Percentiles rank a stretch among this genome's conserved stretches.
Evolutionary conservation across 768 basidiomycete genomes (phyloP).

Genomic region (Lentinula guzmanii): DNA sequence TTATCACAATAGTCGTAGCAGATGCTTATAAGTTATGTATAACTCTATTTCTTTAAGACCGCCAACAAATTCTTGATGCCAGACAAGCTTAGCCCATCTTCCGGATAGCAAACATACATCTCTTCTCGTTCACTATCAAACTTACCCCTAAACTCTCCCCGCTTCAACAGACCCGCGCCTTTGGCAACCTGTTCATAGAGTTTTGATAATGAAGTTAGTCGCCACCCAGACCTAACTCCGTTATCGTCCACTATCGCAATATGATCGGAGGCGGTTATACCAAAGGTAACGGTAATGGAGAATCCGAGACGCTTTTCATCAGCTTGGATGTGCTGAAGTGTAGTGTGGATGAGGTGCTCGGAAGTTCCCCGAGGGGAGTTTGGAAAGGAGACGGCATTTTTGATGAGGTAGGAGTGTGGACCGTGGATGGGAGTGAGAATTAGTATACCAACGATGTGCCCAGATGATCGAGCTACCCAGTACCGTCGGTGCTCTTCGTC

Average conservation of each 20-base stretch:
- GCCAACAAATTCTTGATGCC: not conserved
- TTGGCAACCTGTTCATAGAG: slow-evolving; percentile 35
- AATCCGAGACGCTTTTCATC: slow-evolving; percentile 20
- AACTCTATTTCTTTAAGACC: slow-evolving; percentile 6
- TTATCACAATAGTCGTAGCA: no score
- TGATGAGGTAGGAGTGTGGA: slow-evolving; percentile 40
- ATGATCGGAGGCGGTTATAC: slow-evolving; percentile 36
- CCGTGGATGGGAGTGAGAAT: slow-evolving; percentile 42
- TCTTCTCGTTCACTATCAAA: slow-evolving; percentile 4
- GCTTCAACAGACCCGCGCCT: slow-evolving; percentile 30
- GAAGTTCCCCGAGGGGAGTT: slow-evolving; percentile 48
- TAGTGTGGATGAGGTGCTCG: slow-evolving; percentile 43
- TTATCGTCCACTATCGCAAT: not conserved
- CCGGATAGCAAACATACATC: slow-evolving; percentile 6
- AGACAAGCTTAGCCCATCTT: not conserved
- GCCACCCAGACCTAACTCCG: slow-evolving; percentile 29
- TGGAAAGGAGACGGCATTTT: slow-evolving; percentile 51
- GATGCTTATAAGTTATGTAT: not conserved
- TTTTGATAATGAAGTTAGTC: slow-evolving; percentile 35
- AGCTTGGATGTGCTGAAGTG: slow-evolving; percentile 34
- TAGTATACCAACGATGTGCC: slow-evolving; percentile 39
- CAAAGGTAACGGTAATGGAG: slow-evolving; percentile 37
- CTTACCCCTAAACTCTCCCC: slow-evolving; percentile 39
- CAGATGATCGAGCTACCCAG: slow-evolving; percentile 43
- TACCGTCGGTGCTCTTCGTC: slow-evolving; percentile 52